Base-by-base conservation (phyloP, 2,329 filamentous ascomycete species). In the Westerdykella sp. region DNA sequence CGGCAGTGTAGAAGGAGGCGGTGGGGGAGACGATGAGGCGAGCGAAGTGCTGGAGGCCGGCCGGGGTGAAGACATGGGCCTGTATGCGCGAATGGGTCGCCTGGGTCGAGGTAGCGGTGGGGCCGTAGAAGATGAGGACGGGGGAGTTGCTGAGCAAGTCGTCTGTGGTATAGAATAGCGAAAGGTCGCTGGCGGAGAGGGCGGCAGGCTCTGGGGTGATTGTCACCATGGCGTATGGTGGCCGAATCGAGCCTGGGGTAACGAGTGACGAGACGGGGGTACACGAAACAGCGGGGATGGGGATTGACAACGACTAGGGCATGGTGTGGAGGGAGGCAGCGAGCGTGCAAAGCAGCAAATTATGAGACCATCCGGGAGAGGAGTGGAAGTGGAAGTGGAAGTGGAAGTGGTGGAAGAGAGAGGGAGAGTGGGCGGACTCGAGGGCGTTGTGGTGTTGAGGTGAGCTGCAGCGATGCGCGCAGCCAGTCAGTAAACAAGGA, bases 21-120 rank as follows among this genome's bases (percentile, higher is more conserved):
- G 86, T 94, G 36, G 93, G 93, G 18, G 91, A 94, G 53, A 97
- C 84, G 47, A 91, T 95, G 54, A 98, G 81, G 58, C 91, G 87
- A 47, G 87, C 83, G 65, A 91, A 98, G 55, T 85, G 91, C 62
- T 87, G 85, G 56, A 94, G 84, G 53, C 93, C 93, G 51, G 88
- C 90, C 2, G 88, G 82, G 48, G 86, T 87, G 71, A 94, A 87
- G 68, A 98, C 80, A 69, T 97, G 93, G 51, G 93, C 80, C 72
- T 97, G 91, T 55, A 97, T 90, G 67, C 93, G 85, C 50, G 91
- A 96, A 35, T 35, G 32, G 69, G 88, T 94, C 60, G 83, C 81
- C 53, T 85, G 85, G 69, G 95, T 94, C 59, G 87, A 83, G 35
- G 88, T 94, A 23, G 90, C 89, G 37, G 91, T 91, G 13, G 89